Evolutionary conservation across 108 stramenopile species (phyloP).

Genomic region (Nitzschia palea): DNA sequence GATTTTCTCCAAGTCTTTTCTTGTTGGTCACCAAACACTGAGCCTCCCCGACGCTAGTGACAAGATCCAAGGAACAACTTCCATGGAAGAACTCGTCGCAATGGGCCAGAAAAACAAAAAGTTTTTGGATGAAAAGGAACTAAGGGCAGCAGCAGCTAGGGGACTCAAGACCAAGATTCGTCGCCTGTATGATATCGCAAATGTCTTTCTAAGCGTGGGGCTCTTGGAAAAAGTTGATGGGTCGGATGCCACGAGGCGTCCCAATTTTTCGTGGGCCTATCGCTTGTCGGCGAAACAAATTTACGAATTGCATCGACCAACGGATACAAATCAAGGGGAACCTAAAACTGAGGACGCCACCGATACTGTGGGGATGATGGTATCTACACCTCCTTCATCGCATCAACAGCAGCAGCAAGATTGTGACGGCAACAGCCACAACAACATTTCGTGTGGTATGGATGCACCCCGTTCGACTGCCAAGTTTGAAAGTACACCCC

Average conservation of each 20-base stretch:
- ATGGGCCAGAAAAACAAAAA: conserved; percentile 31
- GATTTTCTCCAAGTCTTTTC: conserved; percentile 86
- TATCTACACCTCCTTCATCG: no score
- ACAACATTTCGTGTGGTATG: no score
- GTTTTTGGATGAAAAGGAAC: conserved; percentile 7
- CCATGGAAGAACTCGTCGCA: conserved; percentile 27
- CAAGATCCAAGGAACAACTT: conserved; percentile 64
- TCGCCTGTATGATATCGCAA: conserved; percentile 96
- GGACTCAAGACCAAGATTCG: conserved; percentile 92
- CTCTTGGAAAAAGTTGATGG: conserved; percentile 75
- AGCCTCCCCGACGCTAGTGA: conserved; percentile 73
- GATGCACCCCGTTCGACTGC: no score
- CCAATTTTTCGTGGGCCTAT: conserved; percentile 65
- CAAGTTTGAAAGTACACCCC: no score
- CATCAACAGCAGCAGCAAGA: neutral
- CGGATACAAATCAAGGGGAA: no score
- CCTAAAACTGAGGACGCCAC: neutral
- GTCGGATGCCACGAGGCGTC: conserved; percentile 33
- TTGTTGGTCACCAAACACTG: conserved; percentile 64
- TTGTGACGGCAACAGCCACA: no score
- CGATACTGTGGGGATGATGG: neutral
- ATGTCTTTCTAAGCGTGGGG: conserved; percentile 83
- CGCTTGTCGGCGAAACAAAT: conserved; percentile 41
- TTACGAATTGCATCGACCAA: conserved; percentile 15
- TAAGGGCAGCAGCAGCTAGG: conserved; percentile 34